These are phyloP conservation scores for Pichia nakasei DNA, from an alignment of 805 yeast species.

Conservation along the genomic window DNA sequence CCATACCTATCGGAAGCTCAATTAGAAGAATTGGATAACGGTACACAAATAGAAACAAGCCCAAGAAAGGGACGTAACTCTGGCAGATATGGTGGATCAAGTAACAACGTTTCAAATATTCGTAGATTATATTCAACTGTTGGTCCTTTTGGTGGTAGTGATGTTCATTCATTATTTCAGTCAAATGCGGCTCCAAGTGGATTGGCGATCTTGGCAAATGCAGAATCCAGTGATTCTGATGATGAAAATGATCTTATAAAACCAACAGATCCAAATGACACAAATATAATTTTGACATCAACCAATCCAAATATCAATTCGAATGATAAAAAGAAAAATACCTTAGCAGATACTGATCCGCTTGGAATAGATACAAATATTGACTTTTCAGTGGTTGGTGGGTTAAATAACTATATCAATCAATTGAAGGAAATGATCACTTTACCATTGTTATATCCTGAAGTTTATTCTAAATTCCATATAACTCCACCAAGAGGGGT, in stretches of 20 bases:
- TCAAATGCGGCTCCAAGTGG: constrained; percentile 51
- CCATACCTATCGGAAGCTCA: constrained; percentile 47
- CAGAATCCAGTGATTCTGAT: constrained; percentile 38
- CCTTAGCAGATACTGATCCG: constrained; percentile 84
- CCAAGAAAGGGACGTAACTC: constrained; percentile 21
- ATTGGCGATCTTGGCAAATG: constrained; percentile 28
- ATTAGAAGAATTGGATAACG: constrained; percentile 14
- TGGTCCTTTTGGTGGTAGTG: constrained; percentile 98
- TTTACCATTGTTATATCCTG: constrained; percentile 86
- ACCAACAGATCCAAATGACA: constrained; percentile 27
- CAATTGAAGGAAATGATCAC: constrained; percentile 97
- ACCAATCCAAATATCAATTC: not conserved
- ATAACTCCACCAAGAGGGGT: constrained; percentile 98
- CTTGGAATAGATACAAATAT: constrained; percentile 62
- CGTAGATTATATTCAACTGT: constrained; percentile 84
- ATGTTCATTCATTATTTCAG: constrained; percentile 68
- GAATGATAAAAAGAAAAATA: constrained; percentile 39
- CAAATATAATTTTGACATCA: constrained; percentile 17
- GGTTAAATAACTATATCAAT: constrained; percentile 80
- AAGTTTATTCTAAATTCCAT: constrained; percentile 77
- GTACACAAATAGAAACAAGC: constrained; percentile 12
- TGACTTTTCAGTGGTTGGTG: constrained; percentile 77
- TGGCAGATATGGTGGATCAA: constrained; percentile 18
- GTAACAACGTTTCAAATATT: constrained; percentile 26
- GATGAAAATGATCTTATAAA: constrained; percentile 36